phyloP scores from a whole-genome alignment of 306 rosid species.

The Malus sieversii region DNA sequence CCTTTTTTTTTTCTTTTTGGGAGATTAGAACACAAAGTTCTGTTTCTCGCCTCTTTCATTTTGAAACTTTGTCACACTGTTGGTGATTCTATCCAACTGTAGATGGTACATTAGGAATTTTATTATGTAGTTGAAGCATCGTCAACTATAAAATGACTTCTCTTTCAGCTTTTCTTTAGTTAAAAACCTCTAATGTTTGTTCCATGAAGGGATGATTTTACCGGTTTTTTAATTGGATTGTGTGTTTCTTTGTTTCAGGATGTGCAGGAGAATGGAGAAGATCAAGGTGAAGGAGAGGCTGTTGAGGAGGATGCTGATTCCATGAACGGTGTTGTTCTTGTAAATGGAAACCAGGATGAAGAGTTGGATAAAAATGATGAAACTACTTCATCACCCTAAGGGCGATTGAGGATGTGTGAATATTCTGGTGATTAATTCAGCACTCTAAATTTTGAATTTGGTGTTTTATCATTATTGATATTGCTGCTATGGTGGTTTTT shows the following conservation, averaged over 20 bases:
- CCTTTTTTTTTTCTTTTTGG: neutral
- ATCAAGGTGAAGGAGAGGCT: slow-evolving; percentile 22
- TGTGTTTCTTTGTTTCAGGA: slow-evolving; percentile 13
- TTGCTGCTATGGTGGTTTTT: neutral
- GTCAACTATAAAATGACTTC: neutral
- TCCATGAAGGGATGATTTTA: neutral
- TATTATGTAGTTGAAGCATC: neutral
- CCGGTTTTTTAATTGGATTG: neutral
- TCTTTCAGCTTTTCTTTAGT: neutral
- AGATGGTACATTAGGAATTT: neutral
- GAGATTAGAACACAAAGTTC: neutral
- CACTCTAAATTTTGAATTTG: neutral
- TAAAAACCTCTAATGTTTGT: neutral
- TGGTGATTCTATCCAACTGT: neutral
- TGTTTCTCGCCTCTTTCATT: neutral
- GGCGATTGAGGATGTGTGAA: slow-evolving; percentile 25
- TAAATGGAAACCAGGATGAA: slow-evolving; percentile 35
- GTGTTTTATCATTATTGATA: neutral
- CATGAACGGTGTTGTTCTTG: slow-evolving; percentile 29
- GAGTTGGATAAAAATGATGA: slow-evolving; percentile 27
- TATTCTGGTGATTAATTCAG: slow-evolving; percentile 26
- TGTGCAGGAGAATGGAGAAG: slow-evolving; percentile 20
- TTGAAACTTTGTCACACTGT: neutral
- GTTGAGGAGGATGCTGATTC: slow-evolving; percentile 37
- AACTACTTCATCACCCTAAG: slow-evolving; percentile 21